Base-by-base conservation (phyloP, 176 grass and related monocot genomes). In the Saccharum officinarum region DNA sequence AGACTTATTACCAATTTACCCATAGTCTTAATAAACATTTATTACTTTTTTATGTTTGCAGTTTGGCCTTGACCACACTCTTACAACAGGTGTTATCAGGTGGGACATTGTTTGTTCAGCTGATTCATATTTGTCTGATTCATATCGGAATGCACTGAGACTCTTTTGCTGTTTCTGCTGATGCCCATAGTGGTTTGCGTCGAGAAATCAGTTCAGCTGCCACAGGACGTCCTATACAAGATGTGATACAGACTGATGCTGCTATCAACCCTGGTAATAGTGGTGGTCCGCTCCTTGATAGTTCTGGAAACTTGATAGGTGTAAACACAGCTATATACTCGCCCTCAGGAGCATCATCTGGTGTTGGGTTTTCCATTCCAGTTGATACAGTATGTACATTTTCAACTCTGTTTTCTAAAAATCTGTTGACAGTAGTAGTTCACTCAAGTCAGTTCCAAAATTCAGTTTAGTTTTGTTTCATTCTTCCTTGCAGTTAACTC, bases 291-390 rank as follows among this genome's bases (percentile, higher is more conserved):
- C 90, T 98, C 54, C 88, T 99, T 78, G 97, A 99, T 88, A 99
- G 97, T 76, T 88, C 97, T 22, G 97, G 97, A 89, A 99, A 84
- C 62, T 87, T 99, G 78, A 99, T 99, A 82, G 97, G 97, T 63
- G 92, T 99, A 87, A 99, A 99, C 61, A 99, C 97, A 66, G 97
- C 97, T 59, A 99, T 99, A 85, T 99, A 99, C 85, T 99, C 97
- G 13, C 97, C 97, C 62, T 99, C 97, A 81, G 97, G 97, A 80
- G 97, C 97, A 80, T 99, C 97, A 52, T 99, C 97, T 71, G 97
- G 97, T 18, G 93, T 99, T 91, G 97, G 97, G 11, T 99, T 99
- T 87, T 99, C 97, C 42, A 99, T 99, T 80, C 97, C 97, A 76
- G 93, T 99, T 79, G 97, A 96, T 80, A 99, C 93, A 36, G 97